Conservation (phyloP, 192 early-diverging fungal species). For the Mortierella claussenii region DNA sequence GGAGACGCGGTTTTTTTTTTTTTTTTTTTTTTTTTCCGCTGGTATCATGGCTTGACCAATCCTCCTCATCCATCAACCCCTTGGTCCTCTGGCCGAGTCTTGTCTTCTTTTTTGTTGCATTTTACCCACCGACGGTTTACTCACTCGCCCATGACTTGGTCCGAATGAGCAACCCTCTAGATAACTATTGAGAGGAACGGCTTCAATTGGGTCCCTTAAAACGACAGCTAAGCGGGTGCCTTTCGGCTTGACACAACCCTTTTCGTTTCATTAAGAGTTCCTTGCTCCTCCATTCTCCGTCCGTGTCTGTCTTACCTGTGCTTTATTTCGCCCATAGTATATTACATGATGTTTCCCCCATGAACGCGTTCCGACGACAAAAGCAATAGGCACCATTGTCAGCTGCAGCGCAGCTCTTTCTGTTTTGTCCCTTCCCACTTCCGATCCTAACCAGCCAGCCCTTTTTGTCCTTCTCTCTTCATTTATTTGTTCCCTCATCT, state of each 20-base stretch:
- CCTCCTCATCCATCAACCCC: slow-evolving; percentile 1
- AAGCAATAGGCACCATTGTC: too few relatives aligned
- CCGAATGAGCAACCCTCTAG: too few relatives aligned
- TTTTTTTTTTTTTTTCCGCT: too few relatives aligned
- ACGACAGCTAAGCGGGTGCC: not conserved
- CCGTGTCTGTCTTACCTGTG: not conserved
- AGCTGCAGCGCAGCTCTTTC: too few relatives aligned
- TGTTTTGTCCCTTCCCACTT: not conserved
- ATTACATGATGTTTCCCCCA: slow-evolving; percentile 14
- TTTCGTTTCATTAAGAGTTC: slow-evolving; percentile 57
- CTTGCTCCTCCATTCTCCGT: not conserved
- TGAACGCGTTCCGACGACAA: not conserved
- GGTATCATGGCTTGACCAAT: not conserved
- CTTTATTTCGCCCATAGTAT: not conserved
- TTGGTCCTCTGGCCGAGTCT: slow-evolving; percentile 8
- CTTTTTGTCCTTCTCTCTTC: not conserved
- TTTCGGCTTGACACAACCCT: slow-evolving; percentile 62
- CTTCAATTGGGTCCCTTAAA: slow-evolving; percentile 10
- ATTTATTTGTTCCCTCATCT: not conserved
- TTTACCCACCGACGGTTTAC: too few relatives aligned
- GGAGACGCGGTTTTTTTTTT: not conserved
- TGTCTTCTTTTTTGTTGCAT: too few relatives aligned
- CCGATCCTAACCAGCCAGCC: slow-evolving; percentile 12
- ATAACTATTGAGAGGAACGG: too few relatives aligned
- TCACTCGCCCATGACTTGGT: too few relatives aligned